Conservation (phyloP, 495 filamentous ascomycete genomes). For the Talaromyces adpressus region DNA sequence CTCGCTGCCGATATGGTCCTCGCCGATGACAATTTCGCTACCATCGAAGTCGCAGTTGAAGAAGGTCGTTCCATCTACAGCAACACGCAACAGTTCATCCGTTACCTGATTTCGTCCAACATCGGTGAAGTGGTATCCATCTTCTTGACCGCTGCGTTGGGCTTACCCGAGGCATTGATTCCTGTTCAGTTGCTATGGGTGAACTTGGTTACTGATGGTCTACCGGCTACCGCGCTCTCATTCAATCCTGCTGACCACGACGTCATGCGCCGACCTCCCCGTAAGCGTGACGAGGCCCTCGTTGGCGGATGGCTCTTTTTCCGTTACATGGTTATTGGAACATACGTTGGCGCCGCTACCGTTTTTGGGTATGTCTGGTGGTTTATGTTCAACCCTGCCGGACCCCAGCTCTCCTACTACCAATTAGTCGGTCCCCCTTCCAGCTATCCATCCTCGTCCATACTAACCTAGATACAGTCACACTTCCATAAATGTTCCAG, state of each 20-base stretch:
- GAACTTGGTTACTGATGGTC: conserved; percentile 95
- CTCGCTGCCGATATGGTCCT: conserved; percentile 98
- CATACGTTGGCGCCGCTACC: conserved; percentile 89
- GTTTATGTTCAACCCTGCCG: conserved; percentile 94
- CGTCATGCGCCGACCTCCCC: conserved; percentile 87
- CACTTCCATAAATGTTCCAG: conserved; percentile 91
- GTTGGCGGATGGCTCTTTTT: conserved; percentile 96
- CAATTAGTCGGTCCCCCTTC: conserved; percentile 55
- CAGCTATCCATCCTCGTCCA: background rate
- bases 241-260: conserved; percentile 98
- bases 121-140: conserved; percentile 99
- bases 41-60: conserved; percentile 91
- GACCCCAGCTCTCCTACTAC: conserved; percentile 88
- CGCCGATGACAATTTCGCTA: conserved; percentile 97
- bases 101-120: conserved; percentile 97
- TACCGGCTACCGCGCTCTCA: conserved; percentile 91
- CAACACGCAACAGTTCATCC: conserved; percentile 99
- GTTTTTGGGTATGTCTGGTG: conserved; percentile 99
- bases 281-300: conserved; percentile 85
- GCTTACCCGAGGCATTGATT: conserved; percentile 97
- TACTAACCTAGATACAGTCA: conserved; percentile 35
- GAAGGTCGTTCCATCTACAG: conserved; percentile 98
- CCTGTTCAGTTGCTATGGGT: conserved; percentile 99
- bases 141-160: conserved; percentile 92
- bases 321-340: conserved; percentile 93